A percentile compares a stretch with the other conserved stretches of the same genome.
Evolutionary conservation across 2,329 filamentous ascomycete genomes (phyloP).

Genomic region (Aspergillus spinulosporus): DNA sequence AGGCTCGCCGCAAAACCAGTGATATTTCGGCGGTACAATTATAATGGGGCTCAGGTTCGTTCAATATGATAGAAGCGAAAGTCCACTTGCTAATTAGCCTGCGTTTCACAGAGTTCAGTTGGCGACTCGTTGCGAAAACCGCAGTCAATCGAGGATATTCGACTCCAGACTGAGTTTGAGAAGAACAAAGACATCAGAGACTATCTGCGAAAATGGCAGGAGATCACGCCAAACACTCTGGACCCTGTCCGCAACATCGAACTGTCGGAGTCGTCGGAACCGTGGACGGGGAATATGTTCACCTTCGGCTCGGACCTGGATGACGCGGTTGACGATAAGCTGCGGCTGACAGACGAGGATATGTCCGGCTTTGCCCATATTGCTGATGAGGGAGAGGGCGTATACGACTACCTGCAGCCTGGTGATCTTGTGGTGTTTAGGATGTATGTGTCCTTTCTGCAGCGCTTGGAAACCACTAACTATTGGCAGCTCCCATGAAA

Average conservation of each 20-base stretch:
- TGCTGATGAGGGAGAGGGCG: slow-evolving; percentile 33
- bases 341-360: slow-evolving; percentile 28
- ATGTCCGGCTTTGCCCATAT: slow-evolving; percentile 27
- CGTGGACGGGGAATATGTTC: slow-evolving; percentile 36
- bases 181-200: slow-evolving; percentile 41
- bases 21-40: slow-evolving; percentile 1
- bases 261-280: slow-evolving; percentile 11
- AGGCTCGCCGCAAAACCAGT: background rate
- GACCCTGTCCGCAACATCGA: slow-evolving; percentile 33
- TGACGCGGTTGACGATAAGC: slow-evolving; percentile 29
- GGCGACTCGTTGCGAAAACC: slow-evolving; percentile 11
- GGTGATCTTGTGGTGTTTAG: slow-evolving; percentile 44
- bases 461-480: background rate
- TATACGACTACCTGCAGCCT: slow-evolving; percentile 36
- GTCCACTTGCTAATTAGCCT: no score
- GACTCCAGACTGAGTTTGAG: slow-evolving; percentile 36
- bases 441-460: slow-evolving; percentile 21
- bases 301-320: slow-evolving; percentile 32
- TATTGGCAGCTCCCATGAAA: slow-evolving; percentile 24
- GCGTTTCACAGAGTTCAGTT: background rate
- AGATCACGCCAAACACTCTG: slow-evolving; percentile 28
- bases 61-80: no score
- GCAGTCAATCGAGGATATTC: slow-evolving; percentile 29
- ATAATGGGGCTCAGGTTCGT: slow-evolving; percentile 9
- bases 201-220: slow-evolving; percentile 46